Evolutionary conservation across 2,329 filamentous ascomycete genomes (phyloP).

Genomic region (Neophaeococcomyces mojaviensis): DNA sequence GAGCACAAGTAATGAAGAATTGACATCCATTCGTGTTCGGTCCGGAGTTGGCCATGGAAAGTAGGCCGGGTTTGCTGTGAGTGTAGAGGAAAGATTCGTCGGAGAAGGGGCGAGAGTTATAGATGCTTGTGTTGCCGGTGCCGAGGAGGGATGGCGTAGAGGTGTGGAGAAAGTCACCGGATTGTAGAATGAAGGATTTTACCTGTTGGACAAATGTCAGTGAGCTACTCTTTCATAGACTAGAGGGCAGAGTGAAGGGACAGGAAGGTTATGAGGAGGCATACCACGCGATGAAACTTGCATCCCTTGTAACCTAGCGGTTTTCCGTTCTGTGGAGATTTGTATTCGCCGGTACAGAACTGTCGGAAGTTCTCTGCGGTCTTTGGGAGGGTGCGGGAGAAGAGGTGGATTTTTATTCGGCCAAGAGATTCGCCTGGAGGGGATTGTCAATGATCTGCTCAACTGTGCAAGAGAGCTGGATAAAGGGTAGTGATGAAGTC

Average conservation of each 20-base stretch:
- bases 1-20: constrained; percentile 91
- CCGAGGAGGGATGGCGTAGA: constrained; percentile 50
- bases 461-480: no score
- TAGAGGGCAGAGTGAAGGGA: no score
- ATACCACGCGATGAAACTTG: constrained; percentile 87
- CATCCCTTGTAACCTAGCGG: constrained; percentile 90
- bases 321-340: constrained; percentile 59
- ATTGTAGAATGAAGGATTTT: constrained; percentile 94
- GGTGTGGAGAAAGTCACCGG: constrained; percentile 88
- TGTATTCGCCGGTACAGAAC: constrained; percentile 91
- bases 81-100: constrained; percentile 83
- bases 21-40: constrained; percentile 90
- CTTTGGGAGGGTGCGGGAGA: constrained; percentile 71
- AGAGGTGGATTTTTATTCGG: constrained; percentile 84
- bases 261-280: constrained; percentile 35
- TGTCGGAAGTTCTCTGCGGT: constrained; percentile 96
- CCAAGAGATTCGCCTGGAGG: constrained; percentile 70
- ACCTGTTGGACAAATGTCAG: constrained; percentile 50
- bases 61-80: constrained; percentile 70
- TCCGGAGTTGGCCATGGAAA: constrained; percentile 96
- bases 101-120: constrained; percentile 72
- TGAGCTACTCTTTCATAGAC: no score
- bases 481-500: no score
- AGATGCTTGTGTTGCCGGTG: constrained; percentile 80
- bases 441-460: constrained; percentile 4